Percentiles rank a stretch among this genome's conserved stretches.
Conservation (phyloP, 306 rosid genomes). For the Hippophae gyantsensis region DNA sequence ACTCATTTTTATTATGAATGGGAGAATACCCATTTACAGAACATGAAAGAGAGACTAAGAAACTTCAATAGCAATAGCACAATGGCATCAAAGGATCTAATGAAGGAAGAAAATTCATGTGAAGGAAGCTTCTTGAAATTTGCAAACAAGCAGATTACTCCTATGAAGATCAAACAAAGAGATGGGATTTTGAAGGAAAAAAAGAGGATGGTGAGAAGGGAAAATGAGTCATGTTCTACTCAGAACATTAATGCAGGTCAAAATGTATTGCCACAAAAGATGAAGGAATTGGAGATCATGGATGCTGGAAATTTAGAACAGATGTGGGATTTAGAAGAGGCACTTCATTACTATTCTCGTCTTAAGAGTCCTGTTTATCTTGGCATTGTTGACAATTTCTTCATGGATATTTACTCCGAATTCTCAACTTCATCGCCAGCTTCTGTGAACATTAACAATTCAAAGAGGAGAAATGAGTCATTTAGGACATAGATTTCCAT, state of each 20-base stretch:
- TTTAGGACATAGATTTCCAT: slow-evolving; percentile 30
- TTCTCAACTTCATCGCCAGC: slow-evolving; percentile 31
- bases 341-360: slow-evolving; percentile 82
- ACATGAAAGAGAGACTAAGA: slow-evolving; percentile 17
- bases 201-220: slow-evolving; percentile 31
- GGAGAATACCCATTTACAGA: slow-evolving; percentile 30
- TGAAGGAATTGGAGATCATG: slow-evolving; percentile 71
- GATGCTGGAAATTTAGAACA: slow-evolving; percentile 66
- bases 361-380: slow-evolving; percentile 68
- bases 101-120: slow-evolving; percentile 22
- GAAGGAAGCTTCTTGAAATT: slow-evolving; percentile 21
- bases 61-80: too few species aligned
- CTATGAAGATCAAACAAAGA: slow-evolving; percentile 16
- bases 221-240: slow-evolving; percentile 23
- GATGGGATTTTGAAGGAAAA: slow-evolving; percentile 29
- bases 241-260: slow-evolving; percentile 13
- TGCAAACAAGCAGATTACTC: slow-evolving; percentile 8
- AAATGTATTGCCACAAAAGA: slow-evolving; percentile 47
- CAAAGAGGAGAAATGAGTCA: slow-evolving; percentile 38
- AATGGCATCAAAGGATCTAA: not conserved
- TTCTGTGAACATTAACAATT: slow-evolving; percentile 27
- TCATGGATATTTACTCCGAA: slow-evolving; percentile 61
- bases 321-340: slow-evolving; percentile 85
- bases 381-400: slow-evolving; percentile 79
- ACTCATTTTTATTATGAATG: slow-evolving; percentile 56